These are phyloP conservation scores for Quercus dentata DNA, from an alignment of 306 rosid genomes.

Conservation along the genomic window DNA sequence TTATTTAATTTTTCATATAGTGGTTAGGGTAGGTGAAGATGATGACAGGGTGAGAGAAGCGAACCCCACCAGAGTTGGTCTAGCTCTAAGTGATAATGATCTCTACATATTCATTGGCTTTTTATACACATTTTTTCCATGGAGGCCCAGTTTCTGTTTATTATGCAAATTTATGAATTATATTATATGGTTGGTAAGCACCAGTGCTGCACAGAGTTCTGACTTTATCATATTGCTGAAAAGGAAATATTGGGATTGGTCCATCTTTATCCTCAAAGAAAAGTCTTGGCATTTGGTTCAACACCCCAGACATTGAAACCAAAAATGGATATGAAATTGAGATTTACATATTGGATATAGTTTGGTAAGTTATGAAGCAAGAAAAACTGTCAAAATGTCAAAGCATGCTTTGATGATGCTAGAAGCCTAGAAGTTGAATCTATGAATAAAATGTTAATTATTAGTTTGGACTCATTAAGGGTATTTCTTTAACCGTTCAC, in stretches of 20 bases:
- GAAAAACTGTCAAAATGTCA: neutral
- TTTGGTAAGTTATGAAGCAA: neutral
- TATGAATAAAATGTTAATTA: neutral
- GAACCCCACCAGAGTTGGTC: constrained; percentile 24
- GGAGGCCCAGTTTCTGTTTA: no score
- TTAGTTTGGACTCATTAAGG: no score
- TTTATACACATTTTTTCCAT: neutral
- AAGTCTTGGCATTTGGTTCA: constrained; percentile 23
- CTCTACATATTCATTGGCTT: neutral
- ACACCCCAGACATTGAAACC: constrained; percentile 5
- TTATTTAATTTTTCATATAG: neutral
- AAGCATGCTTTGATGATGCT: neutral
- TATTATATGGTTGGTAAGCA: neutral
- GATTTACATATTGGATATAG: no score
- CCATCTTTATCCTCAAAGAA: constrained; percentile 14
- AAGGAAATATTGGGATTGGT: neutral
- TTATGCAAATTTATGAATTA: no score
- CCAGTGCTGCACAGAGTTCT: constrained; percentile 32
- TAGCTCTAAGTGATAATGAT: neutral
- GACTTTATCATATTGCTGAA: neutral
- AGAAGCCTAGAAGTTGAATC: neutral
- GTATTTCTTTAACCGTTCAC: neutral
- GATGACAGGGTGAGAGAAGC: constrained; percentile 40
- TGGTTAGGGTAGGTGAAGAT: constrained; percentile 61
- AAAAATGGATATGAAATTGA: neutral